Conservation (phyloP, 2,329 filamentous ascomycete species). For the Chaetomiaceae sp. region DNA sequence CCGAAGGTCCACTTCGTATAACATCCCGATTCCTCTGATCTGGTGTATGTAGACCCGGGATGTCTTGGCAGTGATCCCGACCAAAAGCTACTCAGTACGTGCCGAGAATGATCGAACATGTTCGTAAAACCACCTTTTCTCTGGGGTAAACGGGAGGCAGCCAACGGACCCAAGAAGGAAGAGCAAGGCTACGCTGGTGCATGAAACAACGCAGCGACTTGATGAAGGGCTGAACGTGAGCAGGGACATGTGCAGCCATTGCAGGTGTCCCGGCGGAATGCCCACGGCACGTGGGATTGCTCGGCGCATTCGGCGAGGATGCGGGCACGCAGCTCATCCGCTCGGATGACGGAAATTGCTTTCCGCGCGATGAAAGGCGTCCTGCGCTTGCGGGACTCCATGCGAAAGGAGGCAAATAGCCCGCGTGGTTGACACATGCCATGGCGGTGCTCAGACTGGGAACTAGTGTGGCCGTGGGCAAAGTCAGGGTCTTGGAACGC, state of each 20-base stretch:
- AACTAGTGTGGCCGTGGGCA: constrained; percentile 20
- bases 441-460: constrained; percentile 26
- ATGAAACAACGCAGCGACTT: constrained; percentile 15
- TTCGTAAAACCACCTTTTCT: not conserved
- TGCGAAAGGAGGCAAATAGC: not conserved
- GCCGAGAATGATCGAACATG: not conserved
- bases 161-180: constrained; percentile 7
- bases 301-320: not conserved
- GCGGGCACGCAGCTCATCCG: constrained; percentile 18
- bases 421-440: constrained; percentile 15
- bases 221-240: not conserved
- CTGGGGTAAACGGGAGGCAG: constrained; percentile 11
- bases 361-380: constrained; percentile 9
- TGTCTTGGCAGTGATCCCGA: constrained; percentile 4
- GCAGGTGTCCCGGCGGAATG: not conserved
- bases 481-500: constrained; percentile 25
- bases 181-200: not conserved
- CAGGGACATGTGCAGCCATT: not conserved
- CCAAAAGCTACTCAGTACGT: no score
- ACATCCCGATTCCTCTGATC: not conserved
- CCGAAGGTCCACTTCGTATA: not conserved
- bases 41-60: not conserved
- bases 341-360: constrained; percentile 21
- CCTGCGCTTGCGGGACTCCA: not conserved
- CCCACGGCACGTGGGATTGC: not conserved